Base-by-base conservation (phyloP, 345 rosid species). In the Brassica juncea region DNA sequence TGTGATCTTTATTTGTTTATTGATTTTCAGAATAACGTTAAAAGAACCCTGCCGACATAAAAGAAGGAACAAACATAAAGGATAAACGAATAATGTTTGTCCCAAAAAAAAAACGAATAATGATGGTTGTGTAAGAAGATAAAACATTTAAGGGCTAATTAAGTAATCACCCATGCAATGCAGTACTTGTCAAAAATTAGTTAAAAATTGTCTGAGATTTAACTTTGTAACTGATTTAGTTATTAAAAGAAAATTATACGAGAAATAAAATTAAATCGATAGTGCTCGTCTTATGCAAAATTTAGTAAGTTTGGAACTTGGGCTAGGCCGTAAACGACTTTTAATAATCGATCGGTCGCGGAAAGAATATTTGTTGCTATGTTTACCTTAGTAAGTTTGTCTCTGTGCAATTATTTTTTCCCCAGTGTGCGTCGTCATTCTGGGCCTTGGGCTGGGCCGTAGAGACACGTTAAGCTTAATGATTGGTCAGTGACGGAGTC, bases 401-500 rank as follows among this genome's bases (percentile, higher is more conserved):
- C 44, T 8, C 12, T 37, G 44, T 8, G 42, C 42, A 37, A 23
- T 23, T 23, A 23, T 23, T 23, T 23, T 23, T 23, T 23, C 25
- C 25, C 25, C 25, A 23, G 42, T 37, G 42, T 37, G 8, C 9
- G 3, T 23, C 25, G 25, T 23, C 12, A 39, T 12, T 39, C 12
- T 39, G 54, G 54, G 54, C 54, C 54, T 47, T 54, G 59, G 59
- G 21, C 59, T 54, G 25, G 59, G 59, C 59, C 23, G 59, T 2
- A 16, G 3, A 16, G 59, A 54, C 16, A 16, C 25, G 6, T 16
- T 54, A 54, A 52, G 58, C 58, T 15, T 6, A 54, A 16, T 54
- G 4, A 79, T 73, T 73, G 55, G 82, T 30, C 71, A 0, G 66
- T 80, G 10, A 80, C 21, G 59, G 8, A 27, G 16, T 8, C 4